phyloP scores from a whole-genome alignment of 2,329 filamentous ascomycete genomes.

The Akanthomyces uredinophilus region DNA sequence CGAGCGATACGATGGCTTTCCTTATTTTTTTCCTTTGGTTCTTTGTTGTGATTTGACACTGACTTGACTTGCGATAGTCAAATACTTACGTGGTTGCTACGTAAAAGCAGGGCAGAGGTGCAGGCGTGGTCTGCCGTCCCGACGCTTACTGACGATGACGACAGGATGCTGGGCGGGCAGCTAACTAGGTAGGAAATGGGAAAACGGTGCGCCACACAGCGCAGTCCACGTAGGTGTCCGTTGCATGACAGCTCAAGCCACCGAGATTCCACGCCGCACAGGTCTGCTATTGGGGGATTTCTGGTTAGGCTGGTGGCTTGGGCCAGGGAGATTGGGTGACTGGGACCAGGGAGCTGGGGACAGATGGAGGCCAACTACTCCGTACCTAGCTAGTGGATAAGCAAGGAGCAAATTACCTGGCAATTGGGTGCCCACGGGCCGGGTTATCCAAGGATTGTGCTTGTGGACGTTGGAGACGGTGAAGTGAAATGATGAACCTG shows the following conservation, averaged over 20 bases:
- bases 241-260: neutral
- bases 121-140: neutral
- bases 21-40: neutral
- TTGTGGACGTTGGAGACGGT: no score
- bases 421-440: neutral
- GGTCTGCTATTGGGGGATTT: neutral
- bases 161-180: neutral
- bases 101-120: neutral
- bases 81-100: neutral
- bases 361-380: neutral
- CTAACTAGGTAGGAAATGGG: neutral
- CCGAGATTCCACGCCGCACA: neutral
- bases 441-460: neutral
- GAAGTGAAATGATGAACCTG: no score
- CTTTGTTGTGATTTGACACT: no score
- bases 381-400: no score
- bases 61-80: neutral
- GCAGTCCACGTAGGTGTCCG: no score
- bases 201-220: neutral
- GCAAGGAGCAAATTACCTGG: no score
- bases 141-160: neutral
- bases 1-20: neutral
- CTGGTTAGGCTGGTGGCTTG: neutral
- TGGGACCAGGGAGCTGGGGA: neutral
- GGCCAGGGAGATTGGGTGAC: neutral